Conservation (phyloP, 192 early-diverging fungal genomes). For the Funneliformis mosseae region DNA sequence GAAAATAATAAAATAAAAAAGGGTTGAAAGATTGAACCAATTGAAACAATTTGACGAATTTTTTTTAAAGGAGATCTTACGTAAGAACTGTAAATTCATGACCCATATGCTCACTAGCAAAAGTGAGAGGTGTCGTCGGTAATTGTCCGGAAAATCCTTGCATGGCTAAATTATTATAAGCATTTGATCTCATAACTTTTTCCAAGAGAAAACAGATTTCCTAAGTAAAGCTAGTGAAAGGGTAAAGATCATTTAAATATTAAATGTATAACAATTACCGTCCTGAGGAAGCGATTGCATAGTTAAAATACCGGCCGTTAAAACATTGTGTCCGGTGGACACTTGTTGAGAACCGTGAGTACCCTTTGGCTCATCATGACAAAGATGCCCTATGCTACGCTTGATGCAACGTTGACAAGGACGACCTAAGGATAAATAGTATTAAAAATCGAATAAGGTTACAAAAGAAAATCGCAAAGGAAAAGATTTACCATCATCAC, state of each 20-base stretch:
- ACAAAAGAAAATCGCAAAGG: background rate
- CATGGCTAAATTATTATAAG: constrained; percentile 14
- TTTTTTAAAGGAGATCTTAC: constrained; percentile 28
- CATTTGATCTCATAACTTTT: background rate
- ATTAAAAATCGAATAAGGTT: background rate
- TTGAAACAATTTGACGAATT: background rate
- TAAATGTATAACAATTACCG: constrained; percentile 1
- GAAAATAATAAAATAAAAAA: background rate
- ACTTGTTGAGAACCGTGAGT: constrained; percentile 35
- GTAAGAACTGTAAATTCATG: constrained; percentile 80
- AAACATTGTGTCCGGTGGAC: background rate
- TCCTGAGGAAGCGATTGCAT: constrained; percentile 15
- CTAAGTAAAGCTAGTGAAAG: background rate
- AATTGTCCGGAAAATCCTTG: constrained; percentile 23
- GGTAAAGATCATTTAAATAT: background rate
- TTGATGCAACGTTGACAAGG: constrained; percentile 96
- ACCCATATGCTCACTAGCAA: constrained; percentile 77
- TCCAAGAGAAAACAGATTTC: background rate
- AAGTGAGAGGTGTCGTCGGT: constrained; percentile 61
- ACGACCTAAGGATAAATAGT: constrained; percentile 52
- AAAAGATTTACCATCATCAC: constrained; percentile 67
- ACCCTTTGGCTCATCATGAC: constrained; percentile 81
- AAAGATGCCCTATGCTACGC: constrained; percentile 91
- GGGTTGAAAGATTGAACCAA: background rate
- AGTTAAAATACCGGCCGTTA: constrained; percentile 10